A percentile compares a stretch with the other conserved stretches of the same genome.
phyloP scores from a whole-genome alignment of 192 early-diverging fungal species.

The Entrophospora sp. region DNA sequence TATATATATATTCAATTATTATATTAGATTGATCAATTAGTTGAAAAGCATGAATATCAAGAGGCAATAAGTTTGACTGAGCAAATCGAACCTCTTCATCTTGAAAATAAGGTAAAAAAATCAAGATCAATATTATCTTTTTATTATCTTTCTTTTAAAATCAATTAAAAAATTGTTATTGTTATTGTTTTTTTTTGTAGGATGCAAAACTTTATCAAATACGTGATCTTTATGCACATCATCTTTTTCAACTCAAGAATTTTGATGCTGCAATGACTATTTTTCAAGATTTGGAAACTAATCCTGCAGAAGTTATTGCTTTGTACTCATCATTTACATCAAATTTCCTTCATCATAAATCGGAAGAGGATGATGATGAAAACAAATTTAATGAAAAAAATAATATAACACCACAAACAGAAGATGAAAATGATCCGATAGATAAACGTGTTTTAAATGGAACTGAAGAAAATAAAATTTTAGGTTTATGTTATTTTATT shows the following conservation, averaged over 20 bases:
- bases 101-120: slow-evolving; percentile 50
- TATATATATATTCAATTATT: too few relatives aligned
- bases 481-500: too few relatives aligned
- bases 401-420: too few relatives aligned
- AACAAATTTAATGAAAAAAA: too few relatives aligned
- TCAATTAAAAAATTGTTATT: too few relatives aligned
- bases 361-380: too few relatives aligned
- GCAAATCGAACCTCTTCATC: slow-evolving; percentile 62
- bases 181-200: slow-evolving; percentile 4
- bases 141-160: too few relatives aligned
- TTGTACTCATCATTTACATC: slow-evolving; percentile 64
- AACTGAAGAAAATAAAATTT: too few relatives aligned
- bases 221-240: slow-evolving; percentile 56
- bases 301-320: slow-evolving; percentile 57
- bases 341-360: slow-evolving; percentile 46
- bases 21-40: slow-evolving; percentile 65
- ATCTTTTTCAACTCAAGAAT: slow-evolving; percentile 56
- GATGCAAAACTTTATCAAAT: slow-evolving; percentile 55
- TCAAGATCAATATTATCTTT: too few relatives aligned
- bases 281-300: slow-evolving; percentile 56
- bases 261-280: slow-evolving; percentile 60
- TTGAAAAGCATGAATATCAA: slow-evolving; percentile 58
- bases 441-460: too few relatives aligned
- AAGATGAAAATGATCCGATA: too few relatives aligned
- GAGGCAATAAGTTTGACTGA: slow-evolving; percentile 69